Percentiles rank a stretch among this genome's conserved stretches.
phyloP scores from a whole-genome alignment of 352 stramenopile genomes.

The Globisporangium cystogenes region DNA sequence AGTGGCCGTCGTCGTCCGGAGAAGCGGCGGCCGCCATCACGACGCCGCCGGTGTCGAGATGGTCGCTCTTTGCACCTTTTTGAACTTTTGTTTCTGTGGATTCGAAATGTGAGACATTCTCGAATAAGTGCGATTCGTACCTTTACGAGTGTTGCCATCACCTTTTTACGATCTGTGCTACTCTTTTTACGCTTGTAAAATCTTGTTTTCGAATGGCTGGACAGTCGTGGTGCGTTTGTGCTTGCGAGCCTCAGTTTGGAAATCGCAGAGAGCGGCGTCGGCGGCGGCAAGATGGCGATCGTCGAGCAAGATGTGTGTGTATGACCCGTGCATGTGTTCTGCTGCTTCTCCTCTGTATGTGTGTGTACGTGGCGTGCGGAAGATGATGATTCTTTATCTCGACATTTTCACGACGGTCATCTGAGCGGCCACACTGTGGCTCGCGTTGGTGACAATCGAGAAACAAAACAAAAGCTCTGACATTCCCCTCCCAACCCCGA shows the following conservation, averaged over 20 bases:
- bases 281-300: not conserved
- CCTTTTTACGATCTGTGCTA: not conserved
- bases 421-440: conserved; percentile 45
- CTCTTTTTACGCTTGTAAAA: not conserved
- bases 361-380: conserved; percentile 25
- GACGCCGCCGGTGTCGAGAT: not conserved
- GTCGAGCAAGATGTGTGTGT: not conserved
- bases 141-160: not conserved
- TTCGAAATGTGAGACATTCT: not conserved
- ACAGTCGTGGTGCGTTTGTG: not conserved
- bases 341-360: too few species aligned
- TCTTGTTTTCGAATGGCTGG: not conserved
- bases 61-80: not conserved
- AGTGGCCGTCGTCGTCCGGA: not conserved
- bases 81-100: not conserved
- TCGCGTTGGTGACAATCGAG: conserved; percentile 81
- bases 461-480: conserved; percentile 80
- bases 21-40: not conserved
- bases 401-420: conserved; percentile 90
- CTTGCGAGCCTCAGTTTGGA: not conserved
- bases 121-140: not conserved
- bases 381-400: conserved; percentile 87
- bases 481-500: conserved; percentile 36
- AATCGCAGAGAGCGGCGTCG: not conserved
- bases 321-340: conserved; percentile 9